Conservation (phyloP, 352 stramenopile genomes). For the Globisporangium heterothallicum region DNA sequence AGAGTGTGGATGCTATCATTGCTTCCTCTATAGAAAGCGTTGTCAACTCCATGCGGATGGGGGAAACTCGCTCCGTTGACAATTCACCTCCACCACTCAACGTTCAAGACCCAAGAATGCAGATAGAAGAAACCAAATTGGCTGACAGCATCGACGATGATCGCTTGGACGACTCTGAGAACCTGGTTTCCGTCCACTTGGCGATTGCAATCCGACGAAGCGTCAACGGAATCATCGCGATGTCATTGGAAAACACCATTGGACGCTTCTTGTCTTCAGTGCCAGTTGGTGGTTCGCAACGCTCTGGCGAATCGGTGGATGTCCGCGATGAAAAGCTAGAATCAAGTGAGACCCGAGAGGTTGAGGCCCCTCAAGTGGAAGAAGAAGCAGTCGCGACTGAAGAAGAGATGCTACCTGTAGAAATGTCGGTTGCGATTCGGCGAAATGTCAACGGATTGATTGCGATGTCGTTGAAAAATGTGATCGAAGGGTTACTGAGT, state of each 20-base stretch:
- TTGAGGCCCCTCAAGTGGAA: neutral
- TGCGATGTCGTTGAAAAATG: conserved; percentile 4
- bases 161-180: neutral
- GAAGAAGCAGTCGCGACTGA: neutral
- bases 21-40: conserved; percentile 26
- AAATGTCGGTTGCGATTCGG: conserved; percentile 10
- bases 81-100: neutral
- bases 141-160: neutral
- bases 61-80: neutral
- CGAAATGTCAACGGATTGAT: conserved; percentile 11
- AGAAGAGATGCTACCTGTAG: conserved; percentile 1
- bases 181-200: conserved; percentile 28
- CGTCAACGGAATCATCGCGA: conserved; percentile 28
- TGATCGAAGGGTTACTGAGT: neutral
- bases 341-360: neutral
- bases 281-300: neutral
- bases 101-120: neutral
- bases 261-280: conserved; percentile 13
- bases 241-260: conserved; percentile 26
- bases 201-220: conserved; percentile 31
- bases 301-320: neutral
- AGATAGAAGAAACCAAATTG: neutral
- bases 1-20: conserved; percentile 36
- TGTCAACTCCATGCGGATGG: conserved; percentile 17
- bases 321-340: neutral